These are phyloP conservation scores for Irpex rosettiformis DNA, from an alignment of 1,284 basidiomycete species.

Conservation along the genomic window DNA sequence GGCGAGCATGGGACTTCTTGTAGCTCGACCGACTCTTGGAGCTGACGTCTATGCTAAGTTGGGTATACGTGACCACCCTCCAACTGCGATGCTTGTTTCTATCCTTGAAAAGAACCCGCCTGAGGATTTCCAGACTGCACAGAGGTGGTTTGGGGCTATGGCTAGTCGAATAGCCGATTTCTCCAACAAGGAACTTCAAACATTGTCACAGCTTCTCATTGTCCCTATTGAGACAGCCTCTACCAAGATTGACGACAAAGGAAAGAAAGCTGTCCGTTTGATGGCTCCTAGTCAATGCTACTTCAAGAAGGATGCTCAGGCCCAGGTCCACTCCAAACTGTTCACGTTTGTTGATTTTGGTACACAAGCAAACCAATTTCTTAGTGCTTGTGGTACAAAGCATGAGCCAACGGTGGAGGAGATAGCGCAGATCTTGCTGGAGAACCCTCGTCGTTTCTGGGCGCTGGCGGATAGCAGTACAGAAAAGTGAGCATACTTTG, in stretches of 20 bases:
- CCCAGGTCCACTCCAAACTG: slow-evolving; percentile 65
- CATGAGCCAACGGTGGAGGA: slow-evolving; percentile 88
- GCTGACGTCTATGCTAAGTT: slow-evolving; percentile 61
- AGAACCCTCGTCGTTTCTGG: slow-evolving; percentile 69
- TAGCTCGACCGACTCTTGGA: slow-evolving; percentile 56
- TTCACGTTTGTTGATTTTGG: slow-evolving; percentile 94
- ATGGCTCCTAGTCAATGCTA: slow-evolving; percentile 69
- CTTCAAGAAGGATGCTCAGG: slow-evolving; percentile 49
- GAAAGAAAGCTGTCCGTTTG: slow-evolving; percentile 37
- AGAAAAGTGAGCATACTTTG: slow-evolving; percentile 45
- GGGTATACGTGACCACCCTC: slow-evolving; percentile 74
- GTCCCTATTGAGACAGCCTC: slow-evolving; percentile 44
- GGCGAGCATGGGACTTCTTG: slow-evolving; percentile 73
- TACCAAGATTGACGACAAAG: slow-evolving; percentile 18
- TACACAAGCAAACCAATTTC: slow-evolving; percentile 75
- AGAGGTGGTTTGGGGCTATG: slow-evolving; percentile 75
- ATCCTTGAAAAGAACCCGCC: slow-evolving; percentile 68
- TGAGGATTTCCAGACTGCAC: slow-evolving; percentile 49
- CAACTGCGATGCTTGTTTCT: slow-evolving; percentile 60
- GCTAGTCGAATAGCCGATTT: slow-evolving; percentile 56
- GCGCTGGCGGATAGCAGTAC: slow-evolving; percentile 55
- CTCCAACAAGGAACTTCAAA: slow-evolving; percentile 36
- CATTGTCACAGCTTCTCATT: slow-evolving; percentile 49
- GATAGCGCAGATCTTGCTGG: slow-evolving; percentile 60
- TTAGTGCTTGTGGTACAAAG: slow-evolving; percentile 85